Evolutionary conservation across 495 filamentous ascomycete genomes (phyloP).

Genomic region (Talaromyces nanjingensis): DNA sequence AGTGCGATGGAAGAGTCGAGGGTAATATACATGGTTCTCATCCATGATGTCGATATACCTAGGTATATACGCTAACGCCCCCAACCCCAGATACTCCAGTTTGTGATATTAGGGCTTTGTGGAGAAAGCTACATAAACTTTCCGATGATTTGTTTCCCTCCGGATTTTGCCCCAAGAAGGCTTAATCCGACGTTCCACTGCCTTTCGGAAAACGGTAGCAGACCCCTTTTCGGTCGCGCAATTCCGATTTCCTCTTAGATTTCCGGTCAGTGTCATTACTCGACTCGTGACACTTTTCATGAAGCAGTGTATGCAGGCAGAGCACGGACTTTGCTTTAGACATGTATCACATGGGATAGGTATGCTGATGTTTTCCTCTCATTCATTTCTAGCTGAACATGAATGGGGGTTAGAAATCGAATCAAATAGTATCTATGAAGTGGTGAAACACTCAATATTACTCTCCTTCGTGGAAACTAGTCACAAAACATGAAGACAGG

Average conservation of each 20-base stretch:
- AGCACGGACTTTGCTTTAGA: background rate
- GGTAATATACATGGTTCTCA: background rate
- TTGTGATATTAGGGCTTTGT: background rate
- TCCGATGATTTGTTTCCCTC: background rate
- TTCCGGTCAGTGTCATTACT: background rate
- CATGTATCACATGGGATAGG: background rate
- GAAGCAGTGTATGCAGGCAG: background rate
- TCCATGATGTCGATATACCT: background rate
- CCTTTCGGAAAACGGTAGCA: background rate
- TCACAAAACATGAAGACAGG: background rate
- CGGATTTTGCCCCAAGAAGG: background rate
- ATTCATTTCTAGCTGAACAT: background rate
- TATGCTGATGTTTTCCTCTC: background rate
- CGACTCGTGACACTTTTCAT: background rate
- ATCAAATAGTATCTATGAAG: background rate
- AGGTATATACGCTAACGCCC: background rate
- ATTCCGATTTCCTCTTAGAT: background rate
- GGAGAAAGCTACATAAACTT: background rate
- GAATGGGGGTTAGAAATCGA: background rate
- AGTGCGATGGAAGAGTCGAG: background rate
- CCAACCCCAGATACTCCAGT: background rate
- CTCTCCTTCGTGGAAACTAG: background rate
- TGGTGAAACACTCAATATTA: background rate
- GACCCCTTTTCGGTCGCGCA: background rate
- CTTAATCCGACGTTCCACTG: background rate